Base-by-base conservation (phyloP, 2,329 filamentous ascomycete species). In the Rhytidhysteron rufulum region DNA sequence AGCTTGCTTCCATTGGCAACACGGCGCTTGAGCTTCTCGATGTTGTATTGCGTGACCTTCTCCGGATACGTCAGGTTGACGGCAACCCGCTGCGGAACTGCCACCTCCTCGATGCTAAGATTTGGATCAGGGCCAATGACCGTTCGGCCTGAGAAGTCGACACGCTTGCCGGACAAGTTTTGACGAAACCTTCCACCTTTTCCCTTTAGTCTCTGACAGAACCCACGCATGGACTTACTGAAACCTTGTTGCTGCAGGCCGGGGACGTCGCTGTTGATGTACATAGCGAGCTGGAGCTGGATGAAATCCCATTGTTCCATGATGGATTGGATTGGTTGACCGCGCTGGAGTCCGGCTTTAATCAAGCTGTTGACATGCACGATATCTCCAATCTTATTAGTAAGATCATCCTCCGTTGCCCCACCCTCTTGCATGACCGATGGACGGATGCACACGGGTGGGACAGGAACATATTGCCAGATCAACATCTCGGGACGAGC, bases 271-370 rank as follows among this genome's bases (percentile, higher is more conserved):
- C 90, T 95, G 70, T 98, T 97, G 64, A 98, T 91, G 63, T 98
- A 97, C 77, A 97, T 89, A 45, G 91, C 93, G 44, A 97, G 86
- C 58, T 97, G 90, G 7, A 95, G 77, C 59, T 97, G 91, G 45
- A 98, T 72, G 57, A 91, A 97, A 60, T 98, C 93, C 93, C 93
- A 98, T 55, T 95, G 89, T 62, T 98, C 93, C 83, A 97, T 94
- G 41, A 97, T 86, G 1, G 88, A 94, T 50, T 86, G 80, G 2
- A 98, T 78, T 0, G 88, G 82, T 11, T 90, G 86, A 8, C 91
- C 91, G 51, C 88, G 89, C 45, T 85, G 77, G 13, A 97, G 67
- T 0, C 88, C 88, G 17, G 87, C 85, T 36, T 86, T 83, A 47
- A 98, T 88, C 53, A 94, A 80, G 40, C 86, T 85, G 58, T 90